Conservation (phyloP, 768 basidiomycete species). For the Leccinum uliginosum region DNA sequence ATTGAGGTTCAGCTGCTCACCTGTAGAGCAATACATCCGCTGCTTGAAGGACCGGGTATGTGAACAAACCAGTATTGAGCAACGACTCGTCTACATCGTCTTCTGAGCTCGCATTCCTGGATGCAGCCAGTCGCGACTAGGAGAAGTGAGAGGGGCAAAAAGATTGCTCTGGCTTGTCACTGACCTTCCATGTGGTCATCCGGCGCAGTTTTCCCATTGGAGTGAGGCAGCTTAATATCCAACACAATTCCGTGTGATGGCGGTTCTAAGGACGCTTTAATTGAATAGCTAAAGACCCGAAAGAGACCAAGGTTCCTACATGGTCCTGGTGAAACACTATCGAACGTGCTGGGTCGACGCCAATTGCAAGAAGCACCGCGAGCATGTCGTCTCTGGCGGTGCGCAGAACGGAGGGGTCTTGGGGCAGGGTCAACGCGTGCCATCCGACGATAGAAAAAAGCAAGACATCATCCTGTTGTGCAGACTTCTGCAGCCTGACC, state of each 20-base stretch:
- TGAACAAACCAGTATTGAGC: slow-evolving; percentile 82
- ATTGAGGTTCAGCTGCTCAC: slow-evolving; percentile 36
- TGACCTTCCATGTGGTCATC: slow-evolving; percentile 98
- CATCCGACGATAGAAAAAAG: slow-evolving; percentile 89
- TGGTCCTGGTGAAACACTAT: slow-evolving; percentile 87
- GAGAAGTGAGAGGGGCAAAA: neutral
- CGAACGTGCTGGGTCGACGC: slow-evolving; percentile 72
- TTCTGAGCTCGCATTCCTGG: slow-evolving; percentile 69
- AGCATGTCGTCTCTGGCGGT: slow-evolving; percentile 71
- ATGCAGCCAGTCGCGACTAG: slow-evolving; percentile 71
- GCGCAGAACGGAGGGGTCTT: slow-evolving; percentile 63
- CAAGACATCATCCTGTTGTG: slow-evolving; percentile 54
- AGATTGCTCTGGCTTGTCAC: slow-evolving; percentile 3
- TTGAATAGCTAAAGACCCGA: neutral
- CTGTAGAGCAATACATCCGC: slow-evolving; percentile 87
- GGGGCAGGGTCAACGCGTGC: slow-evolving; percentile 91
- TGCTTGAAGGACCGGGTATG: slow-evolving; percentile 90
- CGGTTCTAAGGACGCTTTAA: slow-evolving; percentile 50
- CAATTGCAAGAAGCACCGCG: slow-evolving; percentile 79
- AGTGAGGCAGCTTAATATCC: slow-evolving; percentile 84
- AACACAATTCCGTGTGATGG: slow-evolving; percentile 81
- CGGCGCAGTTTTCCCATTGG: slow-evolving; percentile 77
- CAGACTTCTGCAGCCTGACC: slow-evolving; percentile 71
- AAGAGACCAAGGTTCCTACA: slow-evolving; percentile 37
- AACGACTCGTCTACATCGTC: slow-evolving; percentile 77